Conservation (phyloP, 345 rosid genomes). For the Eucalyptus microcorys region DNA sequence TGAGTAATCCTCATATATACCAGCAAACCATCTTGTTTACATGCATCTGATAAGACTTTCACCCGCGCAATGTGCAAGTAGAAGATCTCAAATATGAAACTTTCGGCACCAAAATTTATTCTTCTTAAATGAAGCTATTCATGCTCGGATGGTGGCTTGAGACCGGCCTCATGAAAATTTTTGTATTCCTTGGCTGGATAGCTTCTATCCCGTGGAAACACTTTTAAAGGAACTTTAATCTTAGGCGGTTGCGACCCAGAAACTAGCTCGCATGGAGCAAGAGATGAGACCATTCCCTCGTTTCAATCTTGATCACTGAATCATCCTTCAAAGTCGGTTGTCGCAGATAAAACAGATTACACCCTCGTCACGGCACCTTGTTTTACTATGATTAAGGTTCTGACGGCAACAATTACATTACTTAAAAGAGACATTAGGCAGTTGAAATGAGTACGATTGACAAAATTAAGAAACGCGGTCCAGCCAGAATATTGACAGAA, state of each 20-base stretch:
- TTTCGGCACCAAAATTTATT: accelerated
- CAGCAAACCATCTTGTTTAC: accelerated
- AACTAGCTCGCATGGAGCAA: background rate
- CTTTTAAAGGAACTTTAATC: background rate
- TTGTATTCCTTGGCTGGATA: background rate
- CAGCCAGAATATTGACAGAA: background rate
- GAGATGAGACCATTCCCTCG: background rate
- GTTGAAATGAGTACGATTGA: background rate
- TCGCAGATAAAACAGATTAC: background rate
- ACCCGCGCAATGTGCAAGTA: accelerated
- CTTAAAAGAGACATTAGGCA: background rate
- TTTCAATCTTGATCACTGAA: background rate
- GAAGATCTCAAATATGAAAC: background rate
- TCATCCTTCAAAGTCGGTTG: background rate
- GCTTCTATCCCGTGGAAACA: background rate
- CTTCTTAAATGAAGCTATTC: background rate
- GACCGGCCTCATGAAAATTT: background rate
- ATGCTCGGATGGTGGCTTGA: background rate
- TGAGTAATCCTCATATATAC: background rate
- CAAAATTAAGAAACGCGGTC: background rate
- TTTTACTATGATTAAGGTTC: background rate
- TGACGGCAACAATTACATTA: background rate
- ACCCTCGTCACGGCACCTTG: background rate
- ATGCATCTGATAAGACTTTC: background rate
- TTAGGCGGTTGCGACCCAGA: accelerated